Base-by-base conservation (phyloP, 2,329 filamentous ascomycete genomes). In the Clonostachys chloroleuca region DNA sequence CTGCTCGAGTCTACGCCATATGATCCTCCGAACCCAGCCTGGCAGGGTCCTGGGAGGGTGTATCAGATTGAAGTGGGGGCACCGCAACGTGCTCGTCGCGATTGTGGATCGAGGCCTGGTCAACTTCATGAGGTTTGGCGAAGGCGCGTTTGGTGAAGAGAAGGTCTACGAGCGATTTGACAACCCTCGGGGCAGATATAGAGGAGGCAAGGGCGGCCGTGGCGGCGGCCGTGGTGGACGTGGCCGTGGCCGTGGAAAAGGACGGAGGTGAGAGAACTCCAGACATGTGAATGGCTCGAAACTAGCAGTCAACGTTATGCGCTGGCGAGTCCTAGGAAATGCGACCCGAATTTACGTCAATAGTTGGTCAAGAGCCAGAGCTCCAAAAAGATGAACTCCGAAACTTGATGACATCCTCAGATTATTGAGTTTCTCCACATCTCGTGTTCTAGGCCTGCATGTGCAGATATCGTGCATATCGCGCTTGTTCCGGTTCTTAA, bases 61-160 rank as follows among this genome's bases (percentile, higher is more conserved):
- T 94, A 95, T 60, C 80, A 85, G 88, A 49, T 70, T 97, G 52
- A 92, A 91, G 66, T 84, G 95, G 58, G 94, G 91, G 2, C 84
- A 86, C 63, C 80, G 89, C 53, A 94, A 89, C 64, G 87, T 94
- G 34, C 74, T 96, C 34, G 64, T 99, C 20, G 94, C 92, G 0
- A 80, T 97, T 3, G 91, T 96, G 34, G 94, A 97, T 62, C 81
- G 90, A 52, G 94, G 94, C 0, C 77, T 97, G 18, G 86, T 92
- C 42, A 97, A 92, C 63, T 97, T 92, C 62, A 74, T 96, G 58
- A 75, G 88, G 20, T 77, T 96, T 49, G 83, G 80, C 2, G 91
- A 97, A 70, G 84, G 83, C 12, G 85, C 84, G 1, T 96, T 96
- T 66, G 85, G 77, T 1, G 78, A 82, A 52, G 90, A 95, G 65